Conservation (phyloP, 2,329 filamentous ascomycete genomes). For the Xylariaceae sp. region DNA sequence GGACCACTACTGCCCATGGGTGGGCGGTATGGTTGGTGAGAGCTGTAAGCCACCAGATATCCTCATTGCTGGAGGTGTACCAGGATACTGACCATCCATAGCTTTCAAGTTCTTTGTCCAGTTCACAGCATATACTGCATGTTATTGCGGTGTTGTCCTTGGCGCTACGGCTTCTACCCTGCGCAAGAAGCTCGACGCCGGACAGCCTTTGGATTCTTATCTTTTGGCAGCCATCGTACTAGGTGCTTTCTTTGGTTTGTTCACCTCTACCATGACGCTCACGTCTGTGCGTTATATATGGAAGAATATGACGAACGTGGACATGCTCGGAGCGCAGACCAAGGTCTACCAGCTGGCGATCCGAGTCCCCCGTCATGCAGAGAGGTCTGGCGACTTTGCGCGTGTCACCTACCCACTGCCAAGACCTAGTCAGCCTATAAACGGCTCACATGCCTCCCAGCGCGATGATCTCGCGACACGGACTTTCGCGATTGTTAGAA, state of each 20-base stretch:
- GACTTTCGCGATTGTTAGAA: constrained; percentile 76
- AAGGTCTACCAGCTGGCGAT: constrained; percentile 72
- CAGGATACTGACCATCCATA: constrained; percentile 27
- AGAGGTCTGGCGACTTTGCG: constrained; percentile 36
- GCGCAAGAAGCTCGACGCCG: constrained; percentile 45
- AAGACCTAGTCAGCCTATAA: constrained; percentile 17
- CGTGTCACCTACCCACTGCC: constrained; percentile 58
- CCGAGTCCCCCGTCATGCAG: constrained; percentile 53
- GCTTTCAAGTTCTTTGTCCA: constrained; percentile 91
- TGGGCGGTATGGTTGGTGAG: constrained; percentile 88
- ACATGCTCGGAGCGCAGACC: constrained; percentile 60
- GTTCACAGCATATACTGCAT: constrained; percentile 68
- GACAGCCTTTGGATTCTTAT: constrained; percentile 45
- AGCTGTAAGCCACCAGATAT: constrained; percentile 46
- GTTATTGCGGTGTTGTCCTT: constrained; percentile 63
- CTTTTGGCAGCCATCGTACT: constrained; percentile 65
- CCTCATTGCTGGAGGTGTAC: neutral
- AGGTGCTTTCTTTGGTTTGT: constrained; percentile 72
- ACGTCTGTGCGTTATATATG: constrained; percentile 68
- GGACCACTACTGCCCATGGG: constrained; percentile 96
- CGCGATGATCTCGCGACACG: constrained; percentile 49
- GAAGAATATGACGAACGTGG: constrained; percentile 79
- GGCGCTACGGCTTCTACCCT: constrained; percentile 62
- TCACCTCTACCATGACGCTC: constrained; percentile 70
- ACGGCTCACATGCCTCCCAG: constrained; percentile 12